Evolutionary conservation across 805 yeast species (phyloP), one percentile per base, ranked within the genome.

Genomic region (Cyberlindnera samutprakarnensis): DNA sequence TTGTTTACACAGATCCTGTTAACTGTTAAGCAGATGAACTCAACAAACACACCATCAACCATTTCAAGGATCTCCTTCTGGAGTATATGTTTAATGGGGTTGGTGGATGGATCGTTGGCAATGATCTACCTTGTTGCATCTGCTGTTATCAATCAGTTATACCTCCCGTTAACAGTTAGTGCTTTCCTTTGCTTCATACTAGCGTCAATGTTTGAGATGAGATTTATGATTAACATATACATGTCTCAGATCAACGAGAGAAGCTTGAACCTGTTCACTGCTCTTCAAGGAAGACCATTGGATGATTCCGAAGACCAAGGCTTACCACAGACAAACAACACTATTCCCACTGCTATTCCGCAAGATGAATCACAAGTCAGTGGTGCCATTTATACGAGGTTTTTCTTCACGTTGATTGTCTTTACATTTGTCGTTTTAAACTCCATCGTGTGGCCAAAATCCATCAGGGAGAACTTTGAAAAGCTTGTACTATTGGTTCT

Each of bases 31-130:
- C 96, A 87, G 52, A 79, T 84, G 74, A 72, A 77, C 35, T 58
- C 63, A 20, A 70, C 83, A 3, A 73, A 69, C 43, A 83, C 95
- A 0, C 95, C 95, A 2, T 84, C 95, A 0, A 75, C 81, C 5
- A 68, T 83, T 19, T 75, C 88, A 4, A 70, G 78, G 32, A 68
- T 88, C 7, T 78, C 94, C 7, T 73, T 82, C 32, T 75, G 74
- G 65, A 60, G 87, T 4, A 59, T 85, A 19, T 72, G 78, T 7
- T 63, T 75, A 41, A 74, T 83, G 57, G 68, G 77, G 36, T 44
- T 76, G 27, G 68, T 72, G 9, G 96, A 87, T 55, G 84, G 90
- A 2, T 62, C 82, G 2, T 47, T 79, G 14, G 73, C 85, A 12
- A 64, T 83, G 56, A 49, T 77, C 21, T 72, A 78, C 28, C 58